Evolutionary conservation across 2,329 filamentous ascomycete species (phyloP), one percentile per base, ranked within the genome.

Genomic region (Colletotrichum sp.): DNA sequence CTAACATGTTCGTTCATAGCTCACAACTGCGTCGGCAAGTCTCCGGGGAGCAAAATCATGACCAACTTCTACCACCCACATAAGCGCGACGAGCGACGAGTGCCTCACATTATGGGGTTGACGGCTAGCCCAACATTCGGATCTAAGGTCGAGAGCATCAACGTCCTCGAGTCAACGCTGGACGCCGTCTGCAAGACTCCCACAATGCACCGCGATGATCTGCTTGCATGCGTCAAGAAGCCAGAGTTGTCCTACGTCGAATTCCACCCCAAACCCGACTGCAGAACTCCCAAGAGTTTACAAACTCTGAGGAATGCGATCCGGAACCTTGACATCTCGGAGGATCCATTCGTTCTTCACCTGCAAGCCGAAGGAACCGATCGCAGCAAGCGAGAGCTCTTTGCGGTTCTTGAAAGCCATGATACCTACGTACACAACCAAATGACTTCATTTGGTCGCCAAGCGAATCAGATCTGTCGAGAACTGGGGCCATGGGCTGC

Each of bases 81-180:
- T 22, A 88, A 87, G 66, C 77, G 70, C 0, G 77, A 71, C 3
- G 87, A 86, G 0, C 75, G 82, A 0, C 65, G 79, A 0, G 83
- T 91, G 2, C 96, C 96, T 0, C 87, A 88, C 25, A 93, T 98
- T 32, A 86, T 98, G 7, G 96, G 95, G 0, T 87, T 98, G 28
- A 96, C 94, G 8, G 96, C 96, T 1, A 97, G 94, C 76, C 95
- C 95, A 0, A 89, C 95, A 5, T 91, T 93, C 78, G 91, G 88
- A 71, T 91, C 89, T 2, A 89, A 89, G 18, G 82, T 88, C 2
- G 84, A 86, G 2, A 89, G 89, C 43, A 86, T 96, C 16, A 85
- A 90, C 82, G 81, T 83, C 6, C 89, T 98, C 8, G 95, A 98
- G 81, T 78, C 82, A 5, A 94, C 94, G 55, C 85, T 98, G 58